Base-by-base conservation (phyloP, 2,329 filamentous ascomycete genomes). In the Stagonosporopsis rhizophila region DNA sequence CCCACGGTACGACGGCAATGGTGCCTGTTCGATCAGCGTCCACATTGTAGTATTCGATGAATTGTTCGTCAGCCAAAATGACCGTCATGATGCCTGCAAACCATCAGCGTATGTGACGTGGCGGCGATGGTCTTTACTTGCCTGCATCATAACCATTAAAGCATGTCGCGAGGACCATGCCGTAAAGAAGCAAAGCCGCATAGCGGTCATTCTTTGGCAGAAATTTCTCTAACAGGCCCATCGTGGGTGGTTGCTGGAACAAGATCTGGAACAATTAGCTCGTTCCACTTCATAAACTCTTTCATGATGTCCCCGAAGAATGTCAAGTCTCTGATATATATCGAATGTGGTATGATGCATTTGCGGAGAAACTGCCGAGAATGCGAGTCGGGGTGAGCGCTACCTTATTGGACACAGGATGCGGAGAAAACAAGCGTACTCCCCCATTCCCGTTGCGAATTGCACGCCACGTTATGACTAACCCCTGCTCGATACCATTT, bases 111-210 rank as follows among this genome's bases (percentile, higher is more conserved):
- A 1, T 8, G 7, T 4, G 12, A 3, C n/a, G n/a, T 19, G 2
- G 14, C 23, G 14, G 5, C 2, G 8, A 7, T 7, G 2, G 4
- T 15, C 1, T 22, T 8, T 14, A 40, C 23, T 25, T 52, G 44
- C 46, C 34, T n/a, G 56, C 56, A 51, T 59, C 52, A 25, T 56
- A 49, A n/a, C 44, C 56, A 17, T 59, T 59, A 28, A 55, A 56
- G 27, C 44, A 52, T 2, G 56, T 59, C 15, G 47, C 47, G 32
- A 59, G 42, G 23, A 52, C 51, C 47, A 58, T 54, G 15, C 41
- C 50, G 17, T 51, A 58, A 4, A 58, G 45, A 20, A 58, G 28
- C 20, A 58, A n/a, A 42, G 45, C 44, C 25, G 55, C 55, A 53
- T 52, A 49, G 28, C 46, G 51, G 25, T 54, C 40, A 12, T 58